phyloP scores from a whole-genome alignment of 441 rosid species.

The Adansonia gregorii region DNA sequence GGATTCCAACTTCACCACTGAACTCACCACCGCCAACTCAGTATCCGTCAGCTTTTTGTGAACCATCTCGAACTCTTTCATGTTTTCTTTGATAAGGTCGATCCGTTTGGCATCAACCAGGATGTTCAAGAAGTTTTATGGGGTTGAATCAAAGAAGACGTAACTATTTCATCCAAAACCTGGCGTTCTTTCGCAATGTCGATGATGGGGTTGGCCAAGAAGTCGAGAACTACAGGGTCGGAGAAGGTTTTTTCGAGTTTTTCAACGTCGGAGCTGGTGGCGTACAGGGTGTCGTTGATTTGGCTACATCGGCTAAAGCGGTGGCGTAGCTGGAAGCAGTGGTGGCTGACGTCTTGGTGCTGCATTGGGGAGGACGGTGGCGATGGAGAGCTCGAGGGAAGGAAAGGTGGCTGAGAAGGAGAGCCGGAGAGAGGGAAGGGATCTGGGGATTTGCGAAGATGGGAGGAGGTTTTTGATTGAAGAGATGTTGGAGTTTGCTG shows the following conservation, averaged over 20 bases:
- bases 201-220: conserved; percentile 68
- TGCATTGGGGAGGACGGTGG: conserved; percentile 42
- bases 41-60: conserved; percentile 70
- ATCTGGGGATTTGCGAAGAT: conserved; percentile 37
- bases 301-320: conserved; percentile 76
- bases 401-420: conserved; percentile 42
- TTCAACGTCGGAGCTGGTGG: conserved; percentile 72
- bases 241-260: conserved; percentile 67
- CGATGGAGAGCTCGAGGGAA: conserved; percentile 36
- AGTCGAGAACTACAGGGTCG: conserved; percentile 46
- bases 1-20: conserved; percentile 76
- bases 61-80: conserved; percentile 69
- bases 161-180: conserved; percentile 61
- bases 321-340: conserved; percentile 69
- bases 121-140: conserved; percentile 69
- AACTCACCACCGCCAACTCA: conserved; percentile 74
- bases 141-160: conserved; percentile 51
- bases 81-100: conserved; percentile 59
- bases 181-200: conserved; percentile 46
- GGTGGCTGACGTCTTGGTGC: conserved; percentile 58
- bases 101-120: conserved; percentile 66
- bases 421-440: conserved; percentile 45
- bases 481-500: conserved; percentile 53
- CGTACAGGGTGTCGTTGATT: conserved; percentile 58
- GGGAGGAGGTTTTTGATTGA: conserved; percentile 54